Base-by-base conservation (phyloP, 805 yeast species). In the Cyberlindnera maritima region DNA sequence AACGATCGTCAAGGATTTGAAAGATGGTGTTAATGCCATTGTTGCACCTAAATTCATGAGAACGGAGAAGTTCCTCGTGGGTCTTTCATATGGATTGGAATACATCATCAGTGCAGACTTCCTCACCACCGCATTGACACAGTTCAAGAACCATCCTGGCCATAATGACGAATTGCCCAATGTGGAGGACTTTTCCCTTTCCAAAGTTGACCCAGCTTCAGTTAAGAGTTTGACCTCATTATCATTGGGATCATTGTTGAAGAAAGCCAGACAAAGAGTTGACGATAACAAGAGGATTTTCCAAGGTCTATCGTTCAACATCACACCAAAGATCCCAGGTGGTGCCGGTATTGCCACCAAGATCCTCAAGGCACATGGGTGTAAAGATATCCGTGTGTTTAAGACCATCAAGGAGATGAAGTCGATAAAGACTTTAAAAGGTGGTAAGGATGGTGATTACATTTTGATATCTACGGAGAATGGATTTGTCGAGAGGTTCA, bases 41-140 rank as follows among this genome's bases (percentile, higher is more conserved):
- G 78, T 91, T 11, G 91, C 97, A 0, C 96, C 97, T 1, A 80
- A 80, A 50, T 73, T 85, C n/a, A 61, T 86, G 56, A 72, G 97
- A 54, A 92, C 98, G 0, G 96, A 86, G 48, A 94, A 92, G 66
- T 91, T 92, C 58, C 71, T 92, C 44, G 76, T 77, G 36, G 80
- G 90, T 18, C 66, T 90, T 42, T 79, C 89, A 43, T 71, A 71
- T 36, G 80, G 72, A 40, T 49, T 71, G 10, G 64, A 67, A n/a
- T 65, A 70, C 44, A 76, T 82, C 3, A 54, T 86, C 1, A 76
- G 79, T 28, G 88, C 90, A 0, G 59, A 65, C 3, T 83, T 80
- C 49, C 48, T 83, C 2, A 65, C 65, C 2, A 79, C 77, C 36
- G 68, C 80, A 0, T 47, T 80, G 23, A 72, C 71, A 57, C 13